phyloP scores from a whole-genome alignment of 2,329 filamentous ascomycete species.

The Xylaria sp. region DNA sequence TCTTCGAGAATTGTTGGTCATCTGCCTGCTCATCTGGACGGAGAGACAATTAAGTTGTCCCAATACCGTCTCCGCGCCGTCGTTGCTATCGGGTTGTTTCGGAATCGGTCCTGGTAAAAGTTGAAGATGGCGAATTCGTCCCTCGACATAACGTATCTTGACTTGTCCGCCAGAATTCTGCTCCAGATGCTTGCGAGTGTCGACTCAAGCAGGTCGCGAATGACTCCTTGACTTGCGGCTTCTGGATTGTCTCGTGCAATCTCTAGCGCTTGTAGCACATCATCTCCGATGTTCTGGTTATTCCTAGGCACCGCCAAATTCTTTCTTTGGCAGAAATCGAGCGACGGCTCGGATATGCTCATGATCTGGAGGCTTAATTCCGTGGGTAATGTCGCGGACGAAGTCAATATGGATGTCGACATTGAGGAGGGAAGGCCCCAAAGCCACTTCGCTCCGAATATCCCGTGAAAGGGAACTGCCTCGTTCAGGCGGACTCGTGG shows the following conservation, averaged over 20 bases:
- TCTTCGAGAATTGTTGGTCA: neutral
- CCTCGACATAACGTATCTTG: conserved; percentile 73
- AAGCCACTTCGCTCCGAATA: neutral
- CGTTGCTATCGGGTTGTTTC: conserved; percentile 55
- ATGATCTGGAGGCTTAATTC: conserved; percentile 26
- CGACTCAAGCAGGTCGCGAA: conserved; percentile 69
- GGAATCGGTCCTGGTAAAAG: conserved; percentile 74
- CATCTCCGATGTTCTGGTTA: conserved; percentile 43
- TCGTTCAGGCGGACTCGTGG: neutral
- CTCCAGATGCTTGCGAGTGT: conserved; percentile 70
- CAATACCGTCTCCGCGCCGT: conserved; percentile 59
- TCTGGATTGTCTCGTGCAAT: conserved; percentile 76
- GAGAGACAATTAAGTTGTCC: conserved; percentile 47
- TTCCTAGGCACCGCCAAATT: neutral
- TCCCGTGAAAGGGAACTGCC: neutral
- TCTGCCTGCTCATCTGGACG: neutral
- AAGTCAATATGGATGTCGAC: conserved; percentile 20
- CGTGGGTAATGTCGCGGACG: conserved; percentile 10
- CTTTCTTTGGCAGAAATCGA: conserved; percentile 1
- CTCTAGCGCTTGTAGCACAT: conserved; percentile 72
- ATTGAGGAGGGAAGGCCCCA: conserved; percentile 16
- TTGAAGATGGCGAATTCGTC: conserved; percentile 89
- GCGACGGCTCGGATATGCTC: conserved; percentile 17
- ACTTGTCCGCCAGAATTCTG: conserved; percentile 67
- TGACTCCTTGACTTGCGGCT: conserved; percentile 65